A percentile compares a stretch with the other conserved stretches of the same genome.
These are phyloP conservation scores for Platanthera zijinensis DNA, from an alignment of 106 monocot genomes.

Conservation along the genomic window DNA sequence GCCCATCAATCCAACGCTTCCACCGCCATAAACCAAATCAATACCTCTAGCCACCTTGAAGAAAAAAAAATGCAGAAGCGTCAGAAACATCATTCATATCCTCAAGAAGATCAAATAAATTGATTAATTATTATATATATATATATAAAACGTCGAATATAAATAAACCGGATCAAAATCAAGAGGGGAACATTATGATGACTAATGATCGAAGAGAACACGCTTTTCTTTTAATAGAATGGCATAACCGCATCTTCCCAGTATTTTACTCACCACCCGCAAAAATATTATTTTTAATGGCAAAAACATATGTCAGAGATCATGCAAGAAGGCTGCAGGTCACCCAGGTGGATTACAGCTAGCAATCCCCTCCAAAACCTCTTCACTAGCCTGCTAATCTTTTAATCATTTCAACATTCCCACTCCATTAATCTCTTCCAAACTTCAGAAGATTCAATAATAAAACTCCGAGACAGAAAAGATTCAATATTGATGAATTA, in stretches of 20 bases:
- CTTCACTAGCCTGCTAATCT: not conserved
- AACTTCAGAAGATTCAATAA: not conserved
- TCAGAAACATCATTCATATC: not conserved
- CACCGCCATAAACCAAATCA: slow-evolving; percentile 58
- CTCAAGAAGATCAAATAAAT: no score
- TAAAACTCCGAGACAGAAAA: not conserved
- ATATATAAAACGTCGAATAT: not conserved
- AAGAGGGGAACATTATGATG: not conserved
- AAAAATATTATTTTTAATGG: not conserved
- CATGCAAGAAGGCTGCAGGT: slow-evolving; percentile 42
- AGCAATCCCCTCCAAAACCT: slow-evolving; percentile 16
- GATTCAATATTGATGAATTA: not conserved
- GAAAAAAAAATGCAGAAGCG: not conserved
- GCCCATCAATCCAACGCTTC: slow-evolving; percentile 59
- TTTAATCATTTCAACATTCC: slow-evolving; percentile 3
- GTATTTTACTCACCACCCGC: not conserved
- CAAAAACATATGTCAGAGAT: slow-evolving; percentile 8
- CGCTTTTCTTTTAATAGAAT: not conserved
- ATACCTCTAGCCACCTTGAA: slow-evolving; percentile 45
- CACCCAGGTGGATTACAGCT: slow-evolving; percentile 37
- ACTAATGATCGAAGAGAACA: not conserved
- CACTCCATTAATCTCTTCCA: not conserved
- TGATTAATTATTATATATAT: no score
- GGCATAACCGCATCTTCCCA: not conserved
- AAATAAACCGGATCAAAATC: not conserved